These are phyloP conservation scores for Detonula confervacea DNA, from an alignment of 352 stramenopile genomes.

Conservation along the genomic window DNA sequence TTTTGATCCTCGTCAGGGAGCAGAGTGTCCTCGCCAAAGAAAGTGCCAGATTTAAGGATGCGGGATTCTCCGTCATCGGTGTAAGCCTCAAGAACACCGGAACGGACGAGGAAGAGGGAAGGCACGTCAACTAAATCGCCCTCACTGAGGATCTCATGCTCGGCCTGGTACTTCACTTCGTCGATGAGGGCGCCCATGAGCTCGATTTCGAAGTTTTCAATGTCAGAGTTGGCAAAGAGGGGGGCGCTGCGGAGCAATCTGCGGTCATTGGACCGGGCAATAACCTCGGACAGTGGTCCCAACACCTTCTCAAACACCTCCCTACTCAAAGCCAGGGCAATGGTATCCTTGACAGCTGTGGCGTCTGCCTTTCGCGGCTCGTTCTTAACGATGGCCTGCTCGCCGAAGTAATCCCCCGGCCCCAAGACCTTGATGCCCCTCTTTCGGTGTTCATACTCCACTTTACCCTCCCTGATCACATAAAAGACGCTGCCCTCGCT, in stretches of 20 bases:
- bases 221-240: slow-evolving; percentile 61
- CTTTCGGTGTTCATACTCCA: slow-evolving; percentile 82
- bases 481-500: slow-evolving; percentile 89
- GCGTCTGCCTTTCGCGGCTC: slow-evolving; percentile 84
- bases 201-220: slow-evolving; percentile 60
- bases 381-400: slow-evolving; percentile 89
- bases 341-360: slow-evolving; percentile 58
- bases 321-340: slow-evolving; percentile 86
- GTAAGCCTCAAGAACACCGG: slow-evolving; percentile 39
- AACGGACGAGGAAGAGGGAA: slow-evolving; percentile 34
- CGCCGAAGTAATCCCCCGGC: slow-evolving; percentile 91
- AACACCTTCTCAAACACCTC: slow-evolving; percentile 94
- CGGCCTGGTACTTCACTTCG: slow-evolving; percentile 46
- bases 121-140: slow-evolving; percentile 44
- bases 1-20: slow-evolving; percentile 69
- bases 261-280: slow-evolving; percentile 91
- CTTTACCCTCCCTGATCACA: slow-evolving; percentile 50
- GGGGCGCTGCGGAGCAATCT: slow-evolving; percentile 55
- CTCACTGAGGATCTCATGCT: slow-evolving; percentile 40
- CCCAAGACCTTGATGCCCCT: slow-evolving; percentile 83
- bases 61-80: slow-evolving; percentile 47
- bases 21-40: slow-evolving; percentile 91
- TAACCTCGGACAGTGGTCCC: slow-evolving; percentile 89
- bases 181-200: slow-evolving; percentile 52
- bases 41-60: slow-evolving; percentile 87